Evolutionary conservation across 768 basidiomycete genomes (phyloP).

Genomic region (Kondoa subrosea): DNA sequence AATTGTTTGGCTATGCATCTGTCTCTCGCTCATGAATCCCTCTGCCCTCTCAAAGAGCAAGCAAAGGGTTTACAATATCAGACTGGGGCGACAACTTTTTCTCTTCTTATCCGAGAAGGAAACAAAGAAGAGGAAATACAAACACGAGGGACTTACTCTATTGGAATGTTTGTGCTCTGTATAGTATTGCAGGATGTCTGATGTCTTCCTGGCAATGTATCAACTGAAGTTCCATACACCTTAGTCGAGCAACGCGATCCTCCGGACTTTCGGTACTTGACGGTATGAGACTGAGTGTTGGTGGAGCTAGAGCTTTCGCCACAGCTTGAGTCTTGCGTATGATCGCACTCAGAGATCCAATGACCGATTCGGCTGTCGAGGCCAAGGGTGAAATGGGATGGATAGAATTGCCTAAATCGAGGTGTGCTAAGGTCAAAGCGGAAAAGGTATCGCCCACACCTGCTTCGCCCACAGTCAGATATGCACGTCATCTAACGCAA

Average conservation of each 20-base stretch:
- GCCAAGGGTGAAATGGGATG: conserved; percentile 39
- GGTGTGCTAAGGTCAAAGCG: conserved; percentile 65
- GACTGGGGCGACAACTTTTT: conserved; percentile 30
- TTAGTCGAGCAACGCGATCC: conserved; percentile 55
- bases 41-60: too few relatives aligned
- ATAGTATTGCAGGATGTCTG: conserved; percentile 19
- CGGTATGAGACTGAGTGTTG: conserved; percentile 16
- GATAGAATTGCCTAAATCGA: conserved; percentile 6
- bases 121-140: not conserved
- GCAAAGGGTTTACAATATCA: conserved; percentile 11
- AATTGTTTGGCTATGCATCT: not conserved
- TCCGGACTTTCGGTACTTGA: conserved; percentile 30
- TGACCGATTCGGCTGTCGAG: conserved; percentile 48
- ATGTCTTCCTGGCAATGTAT: conserved; percentile 39
- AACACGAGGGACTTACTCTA: conserved; percentile 1
- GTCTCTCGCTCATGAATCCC: not conserved
- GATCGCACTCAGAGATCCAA: conserved; percentile 60
- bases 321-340: conserved; percentile 46
- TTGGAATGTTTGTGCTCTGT: conserved; percentile 22
- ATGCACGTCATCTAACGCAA: not conserved
- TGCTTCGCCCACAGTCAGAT: not conserved
- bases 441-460: conserved; percentile 92
- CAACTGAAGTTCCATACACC: conserved; percentile 65
- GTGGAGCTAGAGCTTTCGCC: conserved; percentile 47
- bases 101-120: conserved; percentile 21